Evolutionary conservation across 345 rosid species (phyloP).

Genomic region (Brassica cretica): DNA sequence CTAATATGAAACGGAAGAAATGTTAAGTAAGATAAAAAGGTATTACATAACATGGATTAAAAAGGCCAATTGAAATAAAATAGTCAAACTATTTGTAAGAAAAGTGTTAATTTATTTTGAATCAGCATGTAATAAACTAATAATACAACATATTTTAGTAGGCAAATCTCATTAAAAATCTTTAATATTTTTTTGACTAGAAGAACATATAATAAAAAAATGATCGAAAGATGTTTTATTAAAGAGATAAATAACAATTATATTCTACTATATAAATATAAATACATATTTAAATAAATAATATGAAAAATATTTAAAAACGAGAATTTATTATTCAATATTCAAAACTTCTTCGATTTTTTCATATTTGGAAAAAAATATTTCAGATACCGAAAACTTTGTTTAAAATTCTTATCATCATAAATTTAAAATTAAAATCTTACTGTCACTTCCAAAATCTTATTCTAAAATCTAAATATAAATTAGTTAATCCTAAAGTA

Average conservation of each 20-base stretch:
- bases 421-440: no score
- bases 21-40: not conserved
- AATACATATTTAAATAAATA: not conserved
- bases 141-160: conserved; percentile 1
- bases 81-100: conserved; percentile 12
- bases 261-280: not conserved
- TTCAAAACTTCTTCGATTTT: no score
- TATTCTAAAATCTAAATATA: not conserved
- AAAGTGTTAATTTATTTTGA: conserved; percentile 14
- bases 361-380: no score
- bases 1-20: no score
- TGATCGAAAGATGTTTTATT: not conserved
- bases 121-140: not conserved
- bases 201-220: no score
- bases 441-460: not conserved
- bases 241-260: not conserved
- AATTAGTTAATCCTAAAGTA: not conserved
- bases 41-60: not conserved
- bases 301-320: no score
- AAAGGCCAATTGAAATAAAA: not conserved
- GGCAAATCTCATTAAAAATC: not conserved
- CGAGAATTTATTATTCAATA: not conserved
- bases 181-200: no score
- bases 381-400: no score
- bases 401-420: no score